Percentiles rank a stretch among this genome's conserved stretches.
These are phyloP conservation scores for Theileria orientalis DNA, from an alignment of 169 alveolate genomes.

Conservation along the genomic window DNA sequence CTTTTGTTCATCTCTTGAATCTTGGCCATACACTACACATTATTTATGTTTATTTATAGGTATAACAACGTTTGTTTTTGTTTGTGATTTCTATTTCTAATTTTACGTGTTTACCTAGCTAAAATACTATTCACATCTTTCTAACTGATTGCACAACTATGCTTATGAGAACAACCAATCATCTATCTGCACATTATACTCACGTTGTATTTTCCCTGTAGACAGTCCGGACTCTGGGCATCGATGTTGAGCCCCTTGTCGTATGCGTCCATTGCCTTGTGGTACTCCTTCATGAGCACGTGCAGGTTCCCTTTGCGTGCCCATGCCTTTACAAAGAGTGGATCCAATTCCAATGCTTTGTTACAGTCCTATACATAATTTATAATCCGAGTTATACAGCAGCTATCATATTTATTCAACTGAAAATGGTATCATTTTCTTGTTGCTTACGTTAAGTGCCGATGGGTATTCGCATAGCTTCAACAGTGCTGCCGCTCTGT, in stretches of 20 bases:
- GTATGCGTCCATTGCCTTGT: slow-evolving; percentile 93
- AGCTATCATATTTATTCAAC: slow-evolving; percentile 15
- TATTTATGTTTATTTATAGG: neutral
- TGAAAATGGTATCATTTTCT: neutral
- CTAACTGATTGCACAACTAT: too few relatives aligned
- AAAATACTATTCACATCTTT: too few relatives aligned
- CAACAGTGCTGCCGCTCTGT: slow-evolving; percentile 95
- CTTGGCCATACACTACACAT: slow-evolving; percentile 72
- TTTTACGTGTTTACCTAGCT: too few relatives aligned
- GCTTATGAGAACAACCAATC: too few relatives aligned
- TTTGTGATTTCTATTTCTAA: too few relatives aligned
- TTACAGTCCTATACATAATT: slow-evolving; percentile 80
- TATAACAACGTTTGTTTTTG: too few relatives aligned
- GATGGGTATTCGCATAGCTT: slow-evolving; percentile 93
- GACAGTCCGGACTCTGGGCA: slow-evolving; percentile 86
- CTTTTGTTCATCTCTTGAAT: slow-evolving; percentile 83
- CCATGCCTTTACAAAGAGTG: slow-evolving; percentile 94
- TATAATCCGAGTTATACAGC: neutral
- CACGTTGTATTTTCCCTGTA: slow-evolving; percentile 77
- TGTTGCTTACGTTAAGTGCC: slow-evolving; percentile 78
- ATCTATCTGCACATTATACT: too few relatives aligned
- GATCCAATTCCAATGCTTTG: slow-evolving; percentile 93
- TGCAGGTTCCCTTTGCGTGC: slow-evolving; percentile 94
- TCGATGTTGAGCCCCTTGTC: slow-evolving; percentile 93
- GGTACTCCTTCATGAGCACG: slow-evolving; percentile 93